Evolutionary conservation across 768 basidiomycete species (phyloP).

Genomic region (Boletus speciosus): DNA sequence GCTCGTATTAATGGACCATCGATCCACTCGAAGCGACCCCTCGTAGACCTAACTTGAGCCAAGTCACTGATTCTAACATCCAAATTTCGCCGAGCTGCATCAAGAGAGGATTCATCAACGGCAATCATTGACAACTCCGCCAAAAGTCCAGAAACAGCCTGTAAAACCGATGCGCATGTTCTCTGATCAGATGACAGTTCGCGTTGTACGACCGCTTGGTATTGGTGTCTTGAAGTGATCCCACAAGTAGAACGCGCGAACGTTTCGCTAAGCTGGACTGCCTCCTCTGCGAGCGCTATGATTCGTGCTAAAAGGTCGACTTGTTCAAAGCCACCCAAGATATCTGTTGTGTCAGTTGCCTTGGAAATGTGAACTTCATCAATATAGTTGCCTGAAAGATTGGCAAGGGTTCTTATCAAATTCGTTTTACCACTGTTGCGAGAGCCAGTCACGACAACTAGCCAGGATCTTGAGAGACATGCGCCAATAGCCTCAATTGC

Average conservation of each 20-base stretch:
- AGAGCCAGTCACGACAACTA: constrained; percentile 82
- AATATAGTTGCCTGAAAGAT: constrained; percentile 63
- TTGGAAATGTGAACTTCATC: constrained; percentile 76
- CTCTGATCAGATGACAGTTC: constrained; percentile 14
- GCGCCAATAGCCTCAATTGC: constrained; percentile 73
- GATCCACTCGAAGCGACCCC: constrained; percentile 85
- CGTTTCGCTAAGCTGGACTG: constrained; percentile 37
- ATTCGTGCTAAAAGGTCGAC: constrained; percentile 52
- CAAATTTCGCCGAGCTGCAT: constrained; percentile 12
- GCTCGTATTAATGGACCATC: constrained; percentile 90
- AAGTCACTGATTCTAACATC: constrained; percentile 23
- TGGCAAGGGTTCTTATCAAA: constrained; percentile 65
- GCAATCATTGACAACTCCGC: constrained; percentile 21
- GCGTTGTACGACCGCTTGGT: constrained; percentile 9
- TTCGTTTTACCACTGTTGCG: constrained; percentile 76
- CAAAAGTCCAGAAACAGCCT: constrained; percentile 27
- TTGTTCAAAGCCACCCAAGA: constrained; percentile 95
- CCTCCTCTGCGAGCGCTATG: constrained; percentile 37
- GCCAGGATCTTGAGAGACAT: constrained; percentile 75
- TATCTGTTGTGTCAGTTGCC: constrained; percentile 89
- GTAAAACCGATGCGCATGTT: constrained; percentile 23
- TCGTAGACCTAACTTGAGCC: constrained; percentile 21
- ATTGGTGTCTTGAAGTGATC: constrained; percentile 16
- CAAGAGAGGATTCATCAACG: constrained; percentile 9
- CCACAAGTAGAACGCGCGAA: constrained; percentile 36